Conservation (phyloP, 306 rosid species). For the Cucumis hystrix region DNA sequence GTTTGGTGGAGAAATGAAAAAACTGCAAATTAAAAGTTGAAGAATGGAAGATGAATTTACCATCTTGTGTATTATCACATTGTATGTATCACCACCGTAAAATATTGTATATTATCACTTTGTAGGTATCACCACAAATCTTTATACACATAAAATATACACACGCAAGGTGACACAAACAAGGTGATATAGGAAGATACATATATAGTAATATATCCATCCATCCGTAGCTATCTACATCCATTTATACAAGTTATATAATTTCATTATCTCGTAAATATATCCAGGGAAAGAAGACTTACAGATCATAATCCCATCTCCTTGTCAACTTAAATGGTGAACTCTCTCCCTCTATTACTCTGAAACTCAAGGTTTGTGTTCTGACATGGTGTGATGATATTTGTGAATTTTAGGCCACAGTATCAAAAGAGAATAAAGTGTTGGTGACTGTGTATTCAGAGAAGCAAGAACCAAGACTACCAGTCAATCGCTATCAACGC, state of each 20-base stretch:
- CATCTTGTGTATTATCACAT: not conserved
- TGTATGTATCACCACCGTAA: not conserved
- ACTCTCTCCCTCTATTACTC: not conserved
- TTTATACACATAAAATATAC: not conserved
- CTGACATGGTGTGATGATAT: constrained; percentile 8
- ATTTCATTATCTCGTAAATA: not conserved
- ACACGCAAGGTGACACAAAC: not conserved
- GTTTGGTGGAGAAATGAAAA: not conserved
- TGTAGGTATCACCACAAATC: not conserved
- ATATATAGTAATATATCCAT: not conserved
- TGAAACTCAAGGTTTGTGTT: not conserved
- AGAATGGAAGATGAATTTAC: not conserved
- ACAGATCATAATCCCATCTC: not conserved
- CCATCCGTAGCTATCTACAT: not conserved
- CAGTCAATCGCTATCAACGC: constrained; percentile 16
- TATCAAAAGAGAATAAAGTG: constrained; percentile 35
- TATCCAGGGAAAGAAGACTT: not conserved
- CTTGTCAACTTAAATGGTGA: constrained; percentile 31
- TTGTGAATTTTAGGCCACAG: constrained; percentile 24
- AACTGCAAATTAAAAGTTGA: not conserved
- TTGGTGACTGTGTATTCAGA: constrained; percentile 39
- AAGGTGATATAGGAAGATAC: not conserved
- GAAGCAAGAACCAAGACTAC: constrained; percentile 23
- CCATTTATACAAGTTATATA: not conserved
- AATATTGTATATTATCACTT: not conserved